Conservation (phyloP, 1,284 basidiomycete genomes). For the Spongiforma sp. region DNA sequence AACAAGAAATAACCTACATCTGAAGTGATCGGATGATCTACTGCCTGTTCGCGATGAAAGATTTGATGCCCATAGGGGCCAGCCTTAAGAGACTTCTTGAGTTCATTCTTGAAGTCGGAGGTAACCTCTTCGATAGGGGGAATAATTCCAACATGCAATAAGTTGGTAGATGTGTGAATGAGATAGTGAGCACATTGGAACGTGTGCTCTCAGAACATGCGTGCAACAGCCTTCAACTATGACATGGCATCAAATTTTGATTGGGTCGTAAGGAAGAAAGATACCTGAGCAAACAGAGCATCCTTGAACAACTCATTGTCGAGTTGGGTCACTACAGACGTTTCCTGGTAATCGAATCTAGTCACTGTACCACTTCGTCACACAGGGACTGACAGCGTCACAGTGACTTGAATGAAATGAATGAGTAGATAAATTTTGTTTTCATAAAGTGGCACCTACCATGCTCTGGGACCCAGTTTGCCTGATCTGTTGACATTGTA, state of each 20-base stretch:
- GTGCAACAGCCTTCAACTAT: neutral
- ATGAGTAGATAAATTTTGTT: neutral
- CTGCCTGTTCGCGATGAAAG: neutral
- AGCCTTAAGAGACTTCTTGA: neutral
- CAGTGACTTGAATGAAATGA: neutral
- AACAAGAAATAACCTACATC: neutral
- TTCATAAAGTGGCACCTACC: neutral
- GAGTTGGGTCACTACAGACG: neutral
- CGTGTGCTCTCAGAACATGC: neutral
- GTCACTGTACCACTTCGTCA: neutral
- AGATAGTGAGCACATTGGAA: neutral
- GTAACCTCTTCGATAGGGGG: neutral
- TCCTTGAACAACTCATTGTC: neutral
- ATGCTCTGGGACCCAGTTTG: neutral
- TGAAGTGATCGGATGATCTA: neutral
- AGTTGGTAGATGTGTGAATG: neutral
- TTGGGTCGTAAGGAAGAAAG: neutral
- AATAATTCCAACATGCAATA: neutral
- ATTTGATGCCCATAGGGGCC: neutral
- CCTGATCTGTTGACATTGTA: neutral
- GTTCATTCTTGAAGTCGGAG: neutral
- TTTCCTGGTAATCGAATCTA: neutral
- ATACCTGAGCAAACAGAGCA: neutral
- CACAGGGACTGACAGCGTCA: neutral
- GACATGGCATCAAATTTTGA: neutral